A percentile compares a stretch with the other conserved stretches of the same genome.
Conservation (phyloP, 83 land plant species). For the Picea mariana region DNA sequence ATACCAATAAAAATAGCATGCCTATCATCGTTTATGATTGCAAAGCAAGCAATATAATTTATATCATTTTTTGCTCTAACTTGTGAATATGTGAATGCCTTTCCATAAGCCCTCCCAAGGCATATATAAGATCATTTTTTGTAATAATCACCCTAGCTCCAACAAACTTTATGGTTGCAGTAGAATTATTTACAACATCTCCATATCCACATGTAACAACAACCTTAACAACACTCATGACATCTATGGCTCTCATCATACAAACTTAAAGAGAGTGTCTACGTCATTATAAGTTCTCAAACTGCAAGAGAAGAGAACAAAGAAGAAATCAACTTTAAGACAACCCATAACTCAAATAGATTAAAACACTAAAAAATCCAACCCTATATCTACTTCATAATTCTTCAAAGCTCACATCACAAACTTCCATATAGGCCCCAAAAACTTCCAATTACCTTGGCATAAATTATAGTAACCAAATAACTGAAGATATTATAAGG, state of each 20-base stretch:
- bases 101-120: conserved; percentile 6
- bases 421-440: too few relatives aligned
- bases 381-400: too few relatives aligned
- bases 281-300: conserved; percentile 58
- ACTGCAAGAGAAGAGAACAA: not conserved
- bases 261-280: conserved; percentile 75
- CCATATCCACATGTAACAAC: conserved; percentile 74
- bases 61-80: too few relatives aligned
- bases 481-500: too few relatives aligned
- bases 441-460: too few relatives aligned
- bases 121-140: conserved; percentile 83
- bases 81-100: too few relatives aligned
- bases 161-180: conserved; percentile 63
- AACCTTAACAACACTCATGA: conserved; percentile 79
- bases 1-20: too few relatives aligned
- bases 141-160: conserved; percentile 83
- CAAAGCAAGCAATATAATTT: too few relatives aligned
- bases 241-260: conserved; percentile 76
- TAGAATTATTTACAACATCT: conserved; percentile 85
- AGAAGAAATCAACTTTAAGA: not conserved
- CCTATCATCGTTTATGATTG: too few relatives aligned
- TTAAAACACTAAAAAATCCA: too few relatives aligned
- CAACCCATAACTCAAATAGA: not conserved
- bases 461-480: too few relatives aligned
- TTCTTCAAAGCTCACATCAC: too few relatives aligned